A percentile compares a stretch with the other conserved stretches of the same genome.
Evolutionary conservation across 1,139 yeast genomes (phyloP).

Genomic region (Hansenula lynferdii): DNA sequence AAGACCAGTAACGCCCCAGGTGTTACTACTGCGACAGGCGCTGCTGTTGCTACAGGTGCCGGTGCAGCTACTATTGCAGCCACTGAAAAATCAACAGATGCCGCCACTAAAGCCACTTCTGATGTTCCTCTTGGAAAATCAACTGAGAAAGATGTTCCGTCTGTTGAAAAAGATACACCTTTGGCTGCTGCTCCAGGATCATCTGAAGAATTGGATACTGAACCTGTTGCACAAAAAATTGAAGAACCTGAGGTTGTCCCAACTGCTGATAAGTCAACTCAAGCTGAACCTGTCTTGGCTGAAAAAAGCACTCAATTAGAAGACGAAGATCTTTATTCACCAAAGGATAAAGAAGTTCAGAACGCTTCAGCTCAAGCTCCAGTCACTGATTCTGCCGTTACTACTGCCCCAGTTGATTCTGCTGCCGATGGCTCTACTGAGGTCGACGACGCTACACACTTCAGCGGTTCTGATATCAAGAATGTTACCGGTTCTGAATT

Average conservation of each 20-base stretch:
- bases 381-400: background rate
- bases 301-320: background rate
- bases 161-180: no score
- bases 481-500: constrained; percentile 15
- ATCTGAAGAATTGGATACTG: background rate
- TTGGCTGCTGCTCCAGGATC: background rate
- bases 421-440: background rate
- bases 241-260: background rate
- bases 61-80: background rate
- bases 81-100: background rate
- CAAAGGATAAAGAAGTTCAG: no score
- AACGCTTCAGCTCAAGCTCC: no score
- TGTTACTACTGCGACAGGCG: constrained; percentile 7
- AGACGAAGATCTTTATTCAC: no score
- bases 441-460: background rate
- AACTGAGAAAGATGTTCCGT: no score
- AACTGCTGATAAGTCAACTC: background rate
- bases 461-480: constrained; percentile 5
- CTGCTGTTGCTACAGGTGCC: constrained; percentile 5
- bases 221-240: background rate
- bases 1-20: constrained; percentile 1
- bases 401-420: background rate
- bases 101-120: background rate
- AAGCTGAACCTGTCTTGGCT: constrained; percentile 2
- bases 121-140: background rate